Conservation (phyloP, 192 early-diverging fungal species). For the Allomyces arbusculus region DNA sequence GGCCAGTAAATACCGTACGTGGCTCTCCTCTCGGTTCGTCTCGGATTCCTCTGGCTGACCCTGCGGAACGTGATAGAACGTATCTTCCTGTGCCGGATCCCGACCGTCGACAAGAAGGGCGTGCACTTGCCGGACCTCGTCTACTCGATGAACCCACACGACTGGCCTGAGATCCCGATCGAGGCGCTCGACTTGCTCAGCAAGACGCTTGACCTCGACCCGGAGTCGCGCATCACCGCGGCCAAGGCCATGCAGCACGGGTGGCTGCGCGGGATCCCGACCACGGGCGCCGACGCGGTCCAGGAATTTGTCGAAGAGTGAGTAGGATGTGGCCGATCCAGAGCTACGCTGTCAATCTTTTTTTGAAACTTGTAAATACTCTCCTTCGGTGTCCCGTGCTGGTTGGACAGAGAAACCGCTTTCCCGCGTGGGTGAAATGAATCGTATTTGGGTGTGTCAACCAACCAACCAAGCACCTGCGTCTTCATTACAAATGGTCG, state of each 20-base stretch:
- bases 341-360: too few species aligned
- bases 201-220: slow-evolving; percentile 32
- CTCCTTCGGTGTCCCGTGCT: too few species aligned
- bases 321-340: too few species aligned
- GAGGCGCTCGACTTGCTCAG: slow-evolving; percentile 41
- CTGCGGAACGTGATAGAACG: slow-evolving; percentile 18
- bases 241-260: slow-evolving; percentile 55
- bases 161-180: slow-evolving; percentile 17
- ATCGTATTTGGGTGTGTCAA: too few species aligned
- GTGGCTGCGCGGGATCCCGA: slow-evolving; percentile 8
- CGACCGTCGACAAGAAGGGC: slow-evolving; percentile 9
- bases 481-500: too few species aligned
- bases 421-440: too few species aligned
- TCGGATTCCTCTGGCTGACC: not conserved
- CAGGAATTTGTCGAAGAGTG: too few species aligned
- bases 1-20: slow-evolving; percentile 39
- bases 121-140: slow-evolving; percentile 17
- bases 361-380: too few species aligned
- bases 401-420: too few species aligned
- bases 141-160: slow-evolving; percentile 15
- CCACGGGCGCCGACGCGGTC: not conserved
- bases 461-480: too few species aligned
- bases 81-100: slow-evolving; percentile 30
- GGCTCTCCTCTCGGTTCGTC: too few species aligned
- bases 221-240: slow-evolving; percentile 45